These are phyloP conservation scores for Aspergillus phoenicis DNA, from an alignment of 2,329 filamentous ascomycete genomes.

Conservation along the genomic window DNA sequence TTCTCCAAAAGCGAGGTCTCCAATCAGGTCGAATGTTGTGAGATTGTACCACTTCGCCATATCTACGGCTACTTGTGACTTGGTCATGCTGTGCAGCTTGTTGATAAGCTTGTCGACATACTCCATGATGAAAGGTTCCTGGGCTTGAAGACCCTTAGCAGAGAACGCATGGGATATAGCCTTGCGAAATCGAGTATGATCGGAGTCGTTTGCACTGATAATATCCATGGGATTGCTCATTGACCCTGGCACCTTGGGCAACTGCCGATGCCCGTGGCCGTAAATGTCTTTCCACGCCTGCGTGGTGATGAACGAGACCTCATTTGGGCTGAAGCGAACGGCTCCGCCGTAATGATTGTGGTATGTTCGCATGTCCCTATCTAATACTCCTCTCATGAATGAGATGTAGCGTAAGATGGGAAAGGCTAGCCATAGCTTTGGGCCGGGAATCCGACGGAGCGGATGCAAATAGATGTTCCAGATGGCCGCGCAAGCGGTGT, in stretches of 20 bases:
- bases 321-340: slow-evolving; percentile 36
- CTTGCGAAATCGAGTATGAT: slow-evolving; percentile 31
- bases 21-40: slow-evolving; percentile 31
- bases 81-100: slow-evolving; percentile 19
- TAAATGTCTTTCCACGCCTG: slow-evolving; percentile 34
- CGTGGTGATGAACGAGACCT: slow-evolving; percentile 34
- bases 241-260: slow-evolving; percentile 14
- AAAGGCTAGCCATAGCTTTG: slow-evolving; percentile 21
- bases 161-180: slow-evolving; percentile 44
- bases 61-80: slow-evolving; percentile 15
- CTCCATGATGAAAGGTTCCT: slow-evolving; percentile 35
- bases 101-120: slow-evolving; percentile 36
- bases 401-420: slow-evolving; percentile 18
- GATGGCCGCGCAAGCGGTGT: not conserved
- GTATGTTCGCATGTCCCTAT: slow-evolving; percentile 9
- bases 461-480: slow-evolving; percentile 25
- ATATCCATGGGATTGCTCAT: slow-evolving; percentile 13
- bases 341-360: slow-evolving; percentile 19
- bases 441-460: slow-evolving; percentile 17
- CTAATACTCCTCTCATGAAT: slow-evolving; percentile 10
- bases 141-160: slow-evolving; percentile 41
- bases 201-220: slow-evolving; percentile 16
- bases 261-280: slow-evolving; percentile 16
- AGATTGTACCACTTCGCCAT: slow-evolving; percentile 31
- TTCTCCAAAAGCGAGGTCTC: slow-evolving; percentile 30